These are phyloP conservation scores for Boletellus emodensis DNA, from an alignment of 768 basidiomycete species.

Conservation along the genomic window DNA sequence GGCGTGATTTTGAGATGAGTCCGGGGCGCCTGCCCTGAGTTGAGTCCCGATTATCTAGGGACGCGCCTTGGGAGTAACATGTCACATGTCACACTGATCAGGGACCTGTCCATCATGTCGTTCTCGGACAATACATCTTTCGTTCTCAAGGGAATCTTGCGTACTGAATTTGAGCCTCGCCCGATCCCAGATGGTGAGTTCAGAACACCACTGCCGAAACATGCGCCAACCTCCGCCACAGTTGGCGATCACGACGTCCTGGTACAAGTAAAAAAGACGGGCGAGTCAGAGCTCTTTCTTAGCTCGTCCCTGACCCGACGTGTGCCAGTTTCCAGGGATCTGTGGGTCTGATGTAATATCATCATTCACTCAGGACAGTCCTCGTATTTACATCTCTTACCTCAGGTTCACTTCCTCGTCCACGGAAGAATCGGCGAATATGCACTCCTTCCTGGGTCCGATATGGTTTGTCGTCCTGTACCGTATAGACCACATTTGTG, in stretches of 20 bases:
- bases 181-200: slow-evolving; percentile 68
- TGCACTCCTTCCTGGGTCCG: slow-evolving; percentile 56
- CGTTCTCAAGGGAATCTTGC: slow-evolving; percentile 63
- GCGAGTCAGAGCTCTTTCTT: slow-evolving; percentile 35
- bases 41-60: not conserved
- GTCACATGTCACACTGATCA: too few species aligned
- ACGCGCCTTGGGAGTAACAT: too few species aligned
- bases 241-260: slow-evolving; percentile 77
- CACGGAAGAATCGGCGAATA: slow-evolving; percentile 79
- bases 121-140: slow-evolving; percentile 70
- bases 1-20: slow-evolving; percentile 28
- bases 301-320: slow-evolving; percentile 10
- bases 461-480: slow-evolving; percentile 54
- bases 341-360: slow-evolving; percentile 80
- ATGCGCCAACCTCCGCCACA: slow-evolving; percentile 24
- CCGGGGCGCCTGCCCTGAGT: slow-evolving; percentile 33
- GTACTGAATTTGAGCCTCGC: slow-evolving; percentile 67
- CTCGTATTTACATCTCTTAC: slow-evolving; percentile 4
- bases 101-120: too few species aligned
- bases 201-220: not conserved
- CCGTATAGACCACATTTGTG: not conserved
- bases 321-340: slow-evolving; percentile 52
- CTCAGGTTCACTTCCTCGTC: slow-evolving; percentile 72
- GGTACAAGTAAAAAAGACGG: slow-evolving; percentile 89
- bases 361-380: not conserved